Conservation (phyloP, 306 rosid genomes). For the Rosa chinensis region DNA sequence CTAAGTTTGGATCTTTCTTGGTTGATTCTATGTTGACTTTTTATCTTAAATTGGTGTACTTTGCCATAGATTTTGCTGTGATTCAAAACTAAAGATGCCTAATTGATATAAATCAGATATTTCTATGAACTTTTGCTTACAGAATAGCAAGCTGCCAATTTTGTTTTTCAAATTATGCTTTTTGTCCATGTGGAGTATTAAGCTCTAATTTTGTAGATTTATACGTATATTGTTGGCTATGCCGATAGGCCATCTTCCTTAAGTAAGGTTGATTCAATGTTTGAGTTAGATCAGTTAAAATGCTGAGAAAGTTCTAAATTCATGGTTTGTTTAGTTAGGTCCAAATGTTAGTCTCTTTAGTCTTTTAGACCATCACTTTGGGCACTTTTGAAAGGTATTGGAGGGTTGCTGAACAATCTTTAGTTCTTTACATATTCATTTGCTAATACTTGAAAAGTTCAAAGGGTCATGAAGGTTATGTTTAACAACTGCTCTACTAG, state of each 20-base stretch:
- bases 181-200: not conserved
- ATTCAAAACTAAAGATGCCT: not conserved
- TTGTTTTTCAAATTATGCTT: not conserved
- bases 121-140: not conserved
- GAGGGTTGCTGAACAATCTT: not conserved
- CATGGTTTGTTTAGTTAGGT: not conserved
- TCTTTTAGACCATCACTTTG: not conserved
- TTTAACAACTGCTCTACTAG: constrained; percentile 31
- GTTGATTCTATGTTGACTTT: not conserved
- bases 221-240: not conserved
- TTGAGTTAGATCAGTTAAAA: not conserved
- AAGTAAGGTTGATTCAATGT: not conserved
- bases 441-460: constrained; percentile 1
- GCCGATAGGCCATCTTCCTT: not conserved
- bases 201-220: not conserved
- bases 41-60: not conserved
- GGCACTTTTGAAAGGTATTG: not conserved
- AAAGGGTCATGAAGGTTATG: constrained; percentile 41
- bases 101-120: not conserved
- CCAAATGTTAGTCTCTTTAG: not conserved
- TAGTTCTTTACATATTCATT: not conserved
- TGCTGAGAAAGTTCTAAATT: not conserved
- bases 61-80: not conserved
- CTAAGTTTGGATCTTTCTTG: not conserved
- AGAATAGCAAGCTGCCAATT: not conserved